Percentiles rank a stretch among this genome's conserved stretches.
Evolutionary conservation across 768 basidiomycete genomes (phyloP).

Genomic region (Asterophora parasitica): DNA sequence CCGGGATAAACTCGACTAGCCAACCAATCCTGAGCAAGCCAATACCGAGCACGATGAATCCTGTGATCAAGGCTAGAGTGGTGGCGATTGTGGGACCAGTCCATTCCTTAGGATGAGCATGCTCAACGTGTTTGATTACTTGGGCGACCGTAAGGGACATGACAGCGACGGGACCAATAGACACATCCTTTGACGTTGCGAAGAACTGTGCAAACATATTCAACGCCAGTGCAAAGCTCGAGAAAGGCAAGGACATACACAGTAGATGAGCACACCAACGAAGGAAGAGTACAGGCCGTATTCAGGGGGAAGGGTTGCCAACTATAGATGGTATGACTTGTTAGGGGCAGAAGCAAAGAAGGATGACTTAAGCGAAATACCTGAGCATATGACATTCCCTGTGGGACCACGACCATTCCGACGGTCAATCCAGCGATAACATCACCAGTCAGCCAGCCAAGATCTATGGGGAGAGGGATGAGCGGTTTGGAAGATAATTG

Average conservation of each 20-base stretch:
- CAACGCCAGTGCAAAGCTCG: neutral
- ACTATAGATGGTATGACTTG: slow-evolving; percentile 34
- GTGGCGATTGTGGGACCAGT: slow-evolving; percentile 74
- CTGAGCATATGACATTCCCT: slow-evolving; percentile 86
- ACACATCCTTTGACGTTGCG: slow-evolving; percentile 96
- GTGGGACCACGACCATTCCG: slow-evolving; percentile 93
- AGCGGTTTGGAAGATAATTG: slow-evolving; percentile 1
- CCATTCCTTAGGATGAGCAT: slow-evolving; percentile 53
- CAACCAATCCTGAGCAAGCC: slow-evolving; percentile 89
- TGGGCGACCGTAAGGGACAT: slow-evolving; percentile 89
- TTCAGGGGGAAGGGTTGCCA: slow-evolving; percentile 77
- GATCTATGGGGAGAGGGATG: slow-evolving; percentile 35
- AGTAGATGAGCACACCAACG: slow-evolving; percentile 81
- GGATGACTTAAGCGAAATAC: slow-evolving; percentile 28
- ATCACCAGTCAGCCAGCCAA: slow-evolving; percentile 82
- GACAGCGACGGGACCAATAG: slow-evolving; percentile 98
- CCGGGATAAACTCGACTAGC: slow-evolving; percentile 92
- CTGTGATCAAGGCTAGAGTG: slow-evolving; percentile 78
- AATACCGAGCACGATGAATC: slow-evolving; percentile 87
- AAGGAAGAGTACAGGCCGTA: slow-evolving; percentile 96
- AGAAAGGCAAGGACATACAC: slow-evolving; percentile 39
- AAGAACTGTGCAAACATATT: slow-evolving; percentile 56
- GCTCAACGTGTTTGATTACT: slow-evolving; percentile 66
- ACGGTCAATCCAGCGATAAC: slow-evolving; percentile 89
- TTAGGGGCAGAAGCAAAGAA: neutral